Evolutionary conservation across 257 asterid species (phyloP), one percentile per base, ranked within the genome.

Genomic region (Petunia axillaris): DNA sequence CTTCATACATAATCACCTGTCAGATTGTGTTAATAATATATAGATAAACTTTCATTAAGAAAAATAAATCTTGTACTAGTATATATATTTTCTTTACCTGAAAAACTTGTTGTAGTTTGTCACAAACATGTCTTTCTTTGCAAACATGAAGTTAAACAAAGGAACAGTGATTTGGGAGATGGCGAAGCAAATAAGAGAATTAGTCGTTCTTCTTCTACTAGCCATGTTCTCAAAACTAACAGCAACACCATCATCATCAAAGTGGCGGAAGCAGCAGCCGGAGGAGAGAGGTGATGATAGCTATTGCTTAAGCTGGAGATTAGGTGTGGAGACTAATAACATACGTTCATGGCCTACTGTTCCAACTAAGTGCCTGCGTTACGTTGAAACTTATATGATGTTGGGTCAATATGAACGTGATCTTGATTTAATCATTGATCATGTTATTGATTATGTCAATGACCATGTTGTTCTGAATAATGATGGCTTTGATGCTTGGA

Each of bases 241-340:
- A 77, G 81, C 77, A 82, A 58, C 78, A 57, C 40, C 14, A 36
- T 70, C 81, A 85, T 53, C 81, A 87, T 67, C 80, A 13, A 53
- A 58, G 77, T 81, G 76, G 52, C 14, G 80, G 25, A n/a, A 46
- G 41, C 25, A 82, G 46, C 7, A 38, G 25, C 37, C 44, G 3
- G 48, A 16, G 64, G 53, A 14, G 13, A 36, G 67, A 16, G 63
- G 81, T 44, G 81, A 25, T 67, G 16, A 48, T 2, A 81, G 85
- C 39, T 85, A 85, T 82, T 89, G 93, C 84, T 77, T 87, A 86
- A 90, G 96, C 86, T 91, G 94, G 96, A 85, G 96, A 71, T 44
- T 90, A 71, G 96, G 80, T 35, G 96, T 90, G 89, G 97, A 91
- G 86, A 84, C 94, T n/a, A 89, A 89, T 80, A 90, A 90, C 80